Base-by-base conservation (phyloP, 164 flowering plant species). In the Akebia trifoliata region DNA sequence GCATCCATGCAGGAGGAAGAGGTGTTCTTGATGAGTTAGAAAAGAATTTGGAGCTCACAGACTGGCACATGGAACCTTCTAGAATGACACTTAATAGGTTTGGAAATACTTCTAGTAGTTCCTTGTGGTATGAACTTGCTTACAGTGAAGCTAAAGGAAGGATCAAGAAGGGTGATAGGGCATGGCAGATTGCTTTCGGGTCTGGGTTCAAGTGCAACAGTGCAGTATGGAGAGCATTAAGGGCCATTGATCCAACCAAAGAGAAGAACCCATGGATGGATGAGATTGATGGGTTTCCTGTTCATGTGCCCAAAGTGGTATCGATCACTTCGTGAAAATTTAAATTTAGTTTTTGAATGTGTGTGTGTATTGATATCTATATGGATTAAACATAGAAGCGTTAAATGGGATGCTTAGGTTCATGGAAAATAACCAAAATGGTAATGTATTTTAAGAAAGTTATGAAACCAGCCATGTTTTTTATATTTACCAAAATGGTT, bases 121-220 rank as follows among this genome's bases (percentile, higher is more conserved):
- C 95, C 1, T 58, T 85, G 60, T 87, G 95, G 95, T 87, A 85
- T 54, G 95, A 87, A 52, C 56, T 87, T 64, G 91, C 87, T 6
- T 87, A 87, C 57, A 39, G 73, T 3, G 95, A 87, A 61, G 83
- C 90, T 4, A 85, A 87, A 35, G 95, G 95, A 43, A 72, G 90
- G 70, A 76, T 87, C 44, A 61, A 55, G 55, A 85, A 68, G 53
- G 95, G 95, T 2, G 90, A 87, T 39, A 42, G 87, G 67, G 71
- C 78, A 0, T 87, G 95, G 95, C 95, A 87, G 77, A 83, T 87
- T 30, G 95, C 91, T 0, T 87, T 87, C 43, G 95, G 95, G 14
- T 83, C 91, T 0, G 95, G 95, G 7, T 87, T 87, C 58, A 87
- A 87, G 75, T 87, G 95, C 47, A 87, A 87, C 60, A 87, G 95